A percentile compares a stretch with the other conserved stretches of the same genome.
Conservation (phyloP, 306 rosid species). For the Citrullus mucosospermus region DNA sequence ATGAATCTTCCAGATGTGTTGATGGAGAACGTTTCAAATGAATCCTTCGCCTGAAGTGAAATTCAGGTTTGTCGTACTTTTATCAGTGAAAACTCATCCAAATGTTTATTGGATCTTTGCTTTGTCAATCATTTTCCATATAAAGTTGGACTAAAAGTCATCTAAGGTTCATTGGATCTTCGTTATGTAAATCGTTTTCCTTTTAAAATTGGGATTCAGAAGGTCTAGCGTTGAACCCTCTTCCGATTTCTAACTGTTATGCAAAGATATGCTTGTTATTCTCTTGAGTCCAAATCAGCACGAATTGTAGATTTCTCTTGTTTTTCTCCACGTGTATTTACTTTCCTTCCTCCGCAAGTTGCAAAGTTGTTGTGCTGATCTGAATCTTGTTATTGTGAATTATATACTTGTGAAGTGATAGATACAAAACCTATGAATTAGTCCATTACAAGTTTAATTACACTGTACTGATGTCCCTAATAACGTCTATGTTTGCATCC, state of each 20-base stretch:
- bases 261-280: not conserved
- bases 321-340: not conserved
- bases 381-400: not conserved
- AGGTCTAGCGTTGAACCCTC: constrained; percentile 9
- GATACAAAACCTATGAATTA: not conserved
- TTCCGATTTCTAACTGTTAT: constrained; percentile 31
- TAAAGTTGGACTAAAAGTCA: constrained; percentile 5
- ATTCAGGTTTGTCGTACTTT: constrained; percentile 10
- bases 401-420: not conserved
- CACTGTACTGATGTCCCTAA: not conserved
- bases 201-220: not conserved
- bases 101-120: constrained; percentile 27
- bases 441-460: not conserved
- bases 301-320: not conserved
- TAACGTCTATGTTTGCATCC: not conserved
- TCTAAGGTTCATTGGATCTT: too few relatives aligned
- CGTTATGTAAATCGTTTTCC: too few relatives aligned
- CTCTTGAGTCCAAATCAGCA: not conserved
- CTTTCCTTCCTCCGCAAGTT: not conserved
- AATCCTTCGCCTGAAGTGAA: constrained; percentile 19
- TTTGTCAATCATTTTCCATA: constrained; percentile 14
- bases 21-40: constrained; percentile 21
- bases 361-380: not conserved
- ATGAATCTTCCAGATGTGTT: constrained; percentile 33
- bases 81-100: constrained; percentile 15